Base-by-base conservation (phyloP, 228 moss, liverwort and hornwort species). In the Sphagnum magellanicum region DNA sequence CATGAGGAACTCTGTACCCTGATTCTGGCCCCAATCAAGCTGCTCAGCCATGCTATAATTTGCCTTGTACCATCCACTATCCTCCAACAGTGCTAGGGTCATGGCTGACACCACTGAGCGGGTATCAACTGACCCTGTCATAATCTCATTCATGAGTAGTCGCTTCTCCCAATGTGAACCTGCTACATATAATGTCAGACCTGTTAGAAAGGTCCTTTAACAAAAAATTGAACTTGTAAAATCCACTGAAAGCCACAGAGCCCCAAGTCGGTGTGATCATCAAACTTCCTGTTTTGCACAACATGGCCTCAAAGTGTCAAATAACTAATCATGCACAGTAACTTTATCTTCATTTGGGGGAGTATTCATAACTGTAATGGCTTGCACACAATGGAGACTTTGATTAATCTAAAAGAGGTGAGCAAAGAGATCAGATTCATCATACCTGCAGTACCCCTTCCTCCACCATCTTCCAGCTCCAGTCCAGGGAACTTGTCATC, bases 121-220 rank as follows among this genome's bases (percentile, higher is more conserved):
- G 15, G 92, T 92, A 64, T 92, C 92, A 11, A 92, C 92, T 4
- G 92, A 92, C n/a, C 92, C 92, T 50, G 92, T 92, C 92, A 92
- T 92, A 16, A 92, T 92, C 66, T 92, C 92, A 71, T 92, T 92
- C 92, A 92, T 92, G 57, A 92, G 72, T 64, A 92, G 72, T 70
- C 92, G 81, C 73, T 92, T 92, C 65, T 92, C 92, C 92, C 92
- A 92, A 67, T 92, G 92, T 12, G 92, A 89, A 4, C 88, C 88
- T 88, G 76, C 15, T 74, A 48, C n/a, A 32, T 32, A 32, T 32
- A 32, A 32, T 32, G 32, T 32, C 32, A 32, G 55, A 55, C 9
- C 55, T 55, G 55, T 55, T 55, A 32, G 32, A 32, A 32, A 32
- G 32, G 32, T 32, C 32, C 32, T 32, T 32, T 32, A 32, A 32